Conservation (phyloP, 805 yeast species). For the Pichia eremophila region DNA sequence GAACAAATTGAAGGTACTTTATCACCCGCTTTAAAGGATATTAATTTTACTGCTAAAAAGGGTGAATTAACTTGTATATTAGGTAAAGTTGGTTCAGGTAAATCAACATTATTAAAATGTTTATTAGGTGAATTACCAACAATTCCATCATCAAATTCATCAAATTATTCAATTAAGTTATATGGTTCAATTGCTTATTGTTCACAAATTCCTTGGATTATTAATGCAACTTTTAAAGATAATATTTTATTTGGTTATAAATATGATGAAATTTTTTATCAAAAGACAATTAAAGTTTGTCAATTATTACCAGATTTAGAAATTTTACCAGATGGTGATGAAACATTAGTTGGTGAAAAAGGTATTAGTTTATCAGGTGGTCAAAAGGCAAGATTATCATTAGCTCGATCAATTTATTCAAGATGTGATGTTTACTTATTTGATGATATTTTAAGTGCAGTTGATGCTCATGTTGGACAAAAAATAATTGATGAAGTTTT, state of each 20-base stretch:
- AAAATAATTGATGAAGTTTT: constrained; percentile 60
- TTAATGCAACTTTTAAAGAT: constrained; percentile 86
- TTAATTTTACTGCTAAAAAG: constrained; percentile 39
- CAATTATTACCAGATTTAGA: constrained; percentile 72
- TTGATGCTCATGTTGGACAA: constrained; percentile 91
- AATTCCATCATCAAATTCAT: constrained; percentile 20
- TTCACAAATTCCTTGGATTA: constrained; percentile 84
- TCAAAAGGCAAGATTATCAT: constrained; percentile 88
- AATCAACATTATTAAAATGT: constrained; percentile 46
- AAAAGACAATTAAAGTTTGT: constrained; percentile 75
- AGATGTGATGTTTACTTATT: constrained; percentile 84
- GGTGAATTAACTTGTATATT: constrained; percentile 52
- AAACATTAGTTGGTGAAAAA: constrained; percentile 90
- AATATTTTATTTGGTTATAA: constrained; percentile 84
- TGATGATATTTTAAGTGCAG: constrained; percentile 93
- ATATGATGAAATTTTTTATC: constrained; percentile 72
- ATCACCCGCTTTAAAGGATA: constrained; percentile 35
- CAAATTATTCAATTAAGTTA: constrained; percentile 14
- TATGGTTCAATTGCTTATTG: constrained; percentile 47
- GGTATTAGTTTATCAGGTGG: constrained; percentile 96
- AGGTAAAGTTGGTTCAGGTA: constrained; percentile 62
- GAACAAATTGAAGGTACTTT: constrained; percentile 21
- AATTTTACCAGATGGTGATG: constrained; percentile 80
- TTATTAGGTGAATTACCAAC: constrained; percentile 45
- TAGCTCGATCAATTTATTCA: constrained; percentile 93